Percentiles rank a stretch among this genome's conserved stretches.
Evolutionary conservation across 2,329 filamentous ascomycete species (phyloP).

Genomic region (Sporothrix inflata): DNA sequence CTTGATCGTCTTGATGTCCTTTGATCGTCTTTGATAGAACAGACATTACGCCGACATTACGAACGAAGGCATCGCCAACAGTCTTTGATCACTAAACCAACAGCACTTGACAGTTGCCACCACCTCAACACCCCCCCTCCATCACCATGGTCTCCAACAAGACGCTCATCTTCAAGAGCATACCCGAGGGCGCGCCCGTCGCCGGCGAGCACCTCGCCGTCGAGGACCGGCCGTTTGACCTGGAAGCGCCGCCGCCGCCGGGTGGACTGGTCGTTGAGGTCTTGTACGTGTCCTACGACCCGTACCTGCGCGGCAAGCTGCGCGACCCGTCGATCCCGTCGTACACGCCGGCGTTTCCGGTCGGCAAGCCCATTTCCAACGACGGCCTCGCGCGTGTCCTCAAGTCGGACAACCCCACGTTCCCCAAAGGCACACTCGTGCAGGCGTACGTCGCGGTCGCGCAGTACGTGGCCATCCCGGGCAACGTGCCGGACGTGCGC

Average conservation of each 20-base stretch:
- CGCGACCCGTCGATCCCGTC: slow-evolving; percentile 65
- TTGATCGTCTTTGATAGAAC: background rate
- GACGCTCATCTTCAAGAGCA: slow-evolving; percentile 71
- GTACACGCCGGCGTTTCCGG: slow-evolving; percentile 65
- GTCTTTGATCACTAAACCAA: too few species aligned
- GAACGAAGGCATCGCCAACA: background rate
- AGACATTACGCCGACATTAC: background rate
- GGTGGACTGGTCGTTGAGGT: slow-evolving; percentile 72
- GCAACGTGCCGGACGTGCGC: slow-evolving; percentile 42
- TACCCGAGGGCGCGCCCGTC: slow-evolving; percentile 69
- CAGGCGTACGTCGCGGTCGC: slow-evolving; percentile 61
- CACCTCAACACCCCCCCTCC: too few species aligned
- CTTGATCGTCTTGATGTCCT: background rate
- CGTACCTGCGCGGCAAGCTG: slow-evolving; percentile 83
- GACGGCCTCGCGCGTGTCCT: slow-evolving; percentile 68
- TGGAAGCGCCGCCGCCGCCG: slow-evolving; percentile 57
- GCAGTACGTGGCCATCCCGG: slow-evolving; percentile 65
- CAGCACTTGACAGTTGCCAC: too few species aligned
- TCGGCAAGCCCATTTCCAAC: slow-evolving; percentile 68
- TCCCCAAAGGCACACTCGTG: slow-evolving; percentile 69
- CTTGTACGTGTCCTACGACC: slow-evolving; percentile 77
- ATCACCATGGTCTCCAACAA: slow-evolving; percentile 59
- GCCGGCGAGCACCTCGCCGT: slow-evolving; percentile 70
- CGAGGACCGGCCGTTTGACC: slow-evolving; percentile 69
- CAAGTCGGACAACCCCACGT: slow-evolving; percentile 64